A percentile compares a stretch with the other conserved stretches of the same genome.
phyloP scores from a whole-genome alignment of 1,139 yeast species.

The Saccharomyces hybrid region DNA sequence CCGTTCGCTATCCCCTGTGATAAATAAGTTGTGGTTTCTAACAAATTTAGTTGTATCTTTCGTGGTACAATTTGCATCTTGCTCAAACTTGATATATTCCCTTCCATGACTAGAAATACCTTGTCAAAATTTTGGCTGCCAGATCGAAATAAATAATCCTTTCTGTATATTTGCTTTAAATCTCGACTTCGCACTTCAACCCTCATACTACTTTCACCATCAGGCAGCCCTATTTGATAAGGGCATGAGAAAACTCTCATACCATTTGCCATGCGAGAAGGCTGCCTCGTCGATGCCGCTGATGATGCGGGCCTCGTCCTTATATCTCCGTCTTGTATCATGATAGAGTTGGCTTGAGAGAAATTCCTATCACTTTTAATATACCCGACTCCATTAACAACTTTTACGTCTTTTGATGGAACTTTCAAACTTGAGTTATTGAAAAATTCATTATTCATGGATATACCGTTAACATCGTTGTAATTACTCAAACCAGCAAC shows the following conservation, averaged over 20 bases:
- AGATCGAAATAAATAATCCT: conserved; percentile 21
- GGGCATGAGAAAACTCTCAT: conserved; percentile 15
- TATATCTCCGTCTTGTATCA: conserved; percentile 3
- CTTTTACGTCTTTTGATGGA: neutral
- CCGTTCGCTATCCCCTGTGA: conserved; percentile 27
- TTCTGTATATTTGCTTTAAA: conserved; percentile 19
- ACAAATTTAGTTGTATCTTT: conserved; percentile 19
- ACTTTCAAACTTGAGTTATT: neutral
- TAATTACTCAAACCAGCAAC: neutral
- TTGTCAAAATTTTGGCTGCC: conserved; percentile 24
- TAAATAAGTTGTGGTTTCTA: conserved; percentile 23
- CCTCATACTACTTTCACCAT: conserved; percentile 19
- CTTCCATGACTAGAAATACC: conserved; percentile 17
- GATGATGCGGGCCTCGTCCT: neutral
- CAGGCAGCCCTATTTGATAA: conserved; percentile 18
- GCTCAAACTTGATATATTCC: conserved; percentile 8
- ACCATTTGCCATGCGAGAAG: conserved; percentile 1
- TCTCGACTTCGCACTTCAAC: conserved; percentile 22
- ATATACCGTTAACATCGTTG: neutral
- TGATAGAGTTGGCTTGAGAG: neutral
- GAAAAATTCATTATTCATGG: neutral
- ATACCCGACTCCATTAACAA: neutral
- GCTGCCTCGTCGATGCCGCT: neutral
- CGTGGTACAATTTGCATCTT: conserved; percentile 13
- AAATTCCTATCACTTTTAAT: neutral